A percentile compares a stretch with the other conserved stretches of the same genome.
phyloP scores from a whole-genome alignment of 75 land plant genomes.

The Isoetes taiwanensis region DNA sequence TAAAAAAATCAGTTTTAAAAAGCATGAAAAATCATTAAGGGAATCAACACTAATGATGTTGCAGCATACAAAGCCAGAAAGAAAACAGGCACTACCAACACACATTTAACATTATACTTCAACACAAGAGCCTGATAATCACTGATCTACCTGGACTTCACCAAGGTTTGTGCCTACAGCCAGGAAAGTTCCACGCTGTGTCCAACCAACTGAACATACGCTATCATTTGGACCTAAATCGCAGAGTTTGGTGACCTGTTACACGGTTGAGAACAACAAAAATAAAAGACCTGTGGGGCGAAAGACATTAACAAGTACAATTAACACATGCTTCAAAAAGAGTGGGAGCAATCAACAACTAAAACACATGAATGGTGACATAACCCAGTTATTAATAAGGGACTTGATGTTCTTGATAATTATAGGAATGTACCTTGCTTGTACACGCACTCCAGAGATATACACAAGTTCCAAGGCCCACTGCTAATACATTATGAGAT shows the following conservation, averaged over 20 bases:
- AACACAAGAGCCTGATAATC: background rate
- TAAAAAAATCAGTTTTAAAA: too few species aligned
- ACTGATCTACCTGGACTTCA: slow-evolving; percentile 65
- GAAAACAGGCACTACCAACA: background rate
- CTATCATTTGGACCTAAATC: slow-evolving; percentile 79
- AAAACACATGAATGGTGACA: too few species aligned
- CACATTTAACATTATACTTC: background rate
- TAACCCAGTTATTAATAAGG: too few species aligned
- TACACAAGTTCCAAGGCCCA: slow-evolving; percentile 74
- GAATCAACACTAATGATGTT: too few species aligned
- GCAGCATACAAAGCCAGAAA: too few species aligned
- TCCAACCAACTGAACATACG: slow-evolving; percentile 93
- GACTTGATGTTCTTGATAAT: background rate
- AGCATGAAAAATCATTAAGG: too few species aligned
- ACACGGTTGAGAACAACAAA: background rate
- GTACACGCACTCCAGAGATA: slow-evolving; percentile 95
- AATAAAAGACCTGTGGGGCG: background rate
- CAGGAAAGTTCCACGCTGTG: slow-evolving; percentile 85
- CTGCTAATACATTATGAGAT: background rate
- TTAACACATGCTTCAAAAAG: background rate
- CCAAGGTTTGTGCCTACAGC: slow-evolving; percentile 88
- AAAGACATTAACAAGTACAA: background rate
- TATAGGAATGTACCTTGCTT: slow-evolving; percentile 46
- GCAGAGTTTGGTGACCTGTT: slow-evolving; percentile 86
- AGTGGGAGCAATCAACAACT: too few species aligned